A percentile compares a stretch with the other conserved stretches of the same genome.
These are phyloP conservation scores for Sphenostylis stenocarpa DNA, from an alignment of 306 rosid species.

Conservation along the genomic window DNA sequence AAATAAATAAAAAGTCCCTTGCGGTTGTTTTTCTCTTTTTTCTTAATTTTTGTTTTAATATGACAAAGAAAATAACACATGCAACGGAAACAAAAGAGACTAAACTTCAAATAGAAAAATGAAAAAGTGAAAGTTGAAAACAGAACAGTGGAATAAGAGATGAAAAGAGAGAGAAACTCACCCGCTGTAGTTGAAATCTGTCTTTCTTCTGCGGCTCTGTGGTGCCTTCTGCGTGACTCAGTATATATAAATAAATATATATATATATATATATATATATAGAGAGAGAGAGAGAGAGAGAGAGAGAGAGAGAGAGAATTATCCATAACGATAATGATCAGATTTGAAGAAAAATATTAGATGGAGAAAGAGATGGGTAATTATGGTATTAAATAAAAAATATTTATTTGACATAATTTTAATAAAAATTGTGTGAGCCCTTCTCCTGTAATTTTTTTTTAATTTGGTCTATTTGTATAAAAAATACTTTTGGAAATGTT, in stretches of 20 bases:
- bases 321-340: too few species aligned
- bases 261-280: too few species aligned
- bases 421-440: neutral
- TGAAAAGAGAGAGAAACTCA: neutral
- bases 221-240: neutral
- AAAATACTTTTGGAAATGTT: neutral
- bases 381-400: neutral
- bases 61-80: slow-evolving; percentile 3
- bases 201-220: neutral
- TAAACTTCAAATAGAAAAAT: neutral
- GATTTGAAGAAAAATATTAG: neutral
- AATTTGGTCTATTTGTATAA: neutral
- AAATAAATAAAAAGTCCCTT: neutral
- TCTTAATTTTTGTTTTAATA: too few species aligned
- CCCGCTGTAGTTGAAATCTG: slow-evolving; percentile 12
- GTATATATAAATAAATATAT: neutral
- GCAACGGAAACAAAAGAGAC: neutral
- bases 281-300: too few species aligned
- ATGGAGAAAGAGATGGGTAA: neutral
- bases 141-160: slow-evolving; percentile 7
- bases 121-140: neutral
- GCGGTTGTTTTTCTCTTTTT: neutral
- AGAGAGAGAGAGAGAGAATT: too few species aligned
- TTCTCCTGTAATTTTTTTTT: neutral
- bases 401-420: neutral